Conservation (phyloP, 257 asterid genomes). For the Fraxinus cuspidata region DNA sequence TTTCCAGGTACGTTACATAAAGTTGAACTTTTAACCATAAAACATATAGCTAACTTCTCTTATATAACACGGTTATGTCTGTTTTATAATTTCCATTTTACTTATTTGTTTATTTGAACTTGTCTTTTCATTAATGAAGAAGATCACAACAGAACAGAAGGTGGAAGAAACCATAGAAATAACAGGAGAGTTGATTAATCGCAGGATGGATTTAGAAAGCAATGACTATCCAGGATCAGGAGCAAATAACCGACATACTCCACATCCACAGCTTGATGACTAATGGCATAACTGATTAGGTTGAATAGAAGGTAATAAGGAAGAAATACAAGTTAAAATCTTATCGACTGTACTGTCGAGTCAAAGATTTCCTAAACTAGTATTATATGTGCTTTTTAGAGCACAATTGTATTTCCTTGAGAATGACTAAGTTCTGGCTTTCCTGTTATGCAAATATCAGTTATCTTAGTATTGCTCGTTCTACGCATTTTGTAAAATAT, state of each 20-base stretch:
- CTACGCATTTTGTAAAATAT: neutral
- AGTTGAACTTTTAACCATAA: neutral
- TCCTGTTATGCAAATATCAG: neutral
- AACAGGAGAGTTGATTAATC: constrained; percentile 1
- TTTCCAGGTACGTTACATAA: constrained; percentile 17
- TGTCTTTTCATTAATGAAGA: neutral
- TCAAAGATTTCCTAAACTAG: neutral
- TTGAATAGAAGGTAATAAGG: neutral
- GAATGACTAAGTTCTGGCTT: neutral
- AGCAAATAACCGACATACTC: constrained; percentile 38
- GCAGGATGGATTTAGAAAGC: constrained; percentile 24
- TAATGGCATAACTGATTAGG: neutral
- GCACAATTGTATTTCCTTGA: neutral
- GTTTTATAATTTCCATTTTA: neutral
- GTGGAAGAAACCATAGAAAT: neutral
- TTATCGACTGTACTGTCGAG: neutral
- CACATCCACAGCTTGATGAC: constrained; percentile 21
- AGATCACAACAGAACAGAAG: constrained; percentile 9
- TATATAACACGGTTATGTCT: neutral
- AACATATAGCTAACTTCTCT: no score
- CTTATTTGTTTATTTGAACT: neutral
- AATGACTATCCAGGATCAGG: constrained; percentile 33
- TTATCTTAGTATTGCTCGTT: neutral
- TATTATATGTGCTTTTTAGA: neutral
- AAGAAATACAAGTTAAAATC: neutral